A percentile compares a stretch with the other conserved stretches of the same genome.
Conservation (phyloP, 495 filamentous ascomycete genomes). For the Endocarpon pusillum region DNA sequence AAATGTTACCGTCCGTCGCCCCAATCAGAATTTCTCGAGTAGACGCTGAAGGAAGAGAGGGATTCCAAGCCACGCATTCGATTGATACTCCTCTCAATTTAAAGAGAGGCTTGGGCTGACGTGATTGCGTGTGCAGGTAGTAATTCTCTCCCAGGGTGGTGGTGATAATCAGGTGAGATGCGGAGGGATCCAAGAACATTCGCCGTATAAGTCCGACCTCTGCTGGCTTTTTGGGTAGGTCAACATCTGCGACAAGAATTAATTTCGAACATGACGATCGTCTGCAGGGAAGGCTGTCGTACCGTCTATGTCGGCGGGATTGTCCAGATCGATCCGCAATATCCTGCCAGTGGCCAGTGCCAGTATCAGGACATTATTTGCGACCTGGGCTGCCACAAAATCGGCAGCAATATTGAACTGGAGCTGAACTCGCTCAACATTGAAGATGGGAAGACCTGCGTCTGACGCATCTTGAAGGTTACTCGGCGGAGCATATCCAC, state of each 20-base stretch:
- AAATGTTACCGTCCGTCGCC: constrained; percentile 79
- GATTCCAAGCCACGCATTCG: constrained; percentile 88
- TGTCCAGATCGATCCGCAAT: constrained; percentile 83
- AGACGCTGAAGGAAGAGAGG: constrained; percentile 84
- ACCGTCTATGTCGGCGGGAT: constrained; percentile 92
- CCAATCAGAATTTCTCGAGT: constrained; percentile 93
- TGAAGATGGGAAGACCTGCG: constrained; percentile 69
- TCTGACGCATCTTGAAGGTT: constrained; percentile 42
- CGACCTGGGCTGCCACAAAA: constrained; percentile 90
- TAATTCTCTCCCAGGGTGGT: constrained; percentile 90
- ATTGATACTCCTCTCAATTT: constrained; percentile 72
- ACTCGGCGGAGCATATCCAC: constrained; percentile 36
- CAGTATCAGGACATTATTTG: constrained; percentile 88
- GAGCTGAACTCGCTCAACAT: constrained; percentile 77
- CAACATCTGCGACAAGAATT: constrained; percentile 53
- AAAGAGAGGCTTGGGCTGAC: constrained; percentile 65
- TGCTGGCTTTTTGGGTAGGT: constrained; percentile 81
- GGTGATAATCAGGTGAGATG: constrained; percentile 81
- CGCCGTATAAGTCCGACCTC: constrained; percentile 82
- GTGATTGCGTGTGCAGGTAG: constrained; percentile 89
- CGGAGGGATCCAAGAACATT: constrained; percentile 93
- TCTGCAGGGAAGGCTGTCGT: constrained; percentile 10
- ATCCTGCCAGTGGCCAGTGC: constrained; percentile 80
- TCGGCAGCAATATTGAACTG: constrained; percentile 81
- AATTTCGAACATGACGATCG: constrained; percentile 3